These are phyloP conservation scores for Ganoderma boninense DNA, from an alignment of 1,284 basidiomycete genomes.

Conservation along the genomic window DNA sequence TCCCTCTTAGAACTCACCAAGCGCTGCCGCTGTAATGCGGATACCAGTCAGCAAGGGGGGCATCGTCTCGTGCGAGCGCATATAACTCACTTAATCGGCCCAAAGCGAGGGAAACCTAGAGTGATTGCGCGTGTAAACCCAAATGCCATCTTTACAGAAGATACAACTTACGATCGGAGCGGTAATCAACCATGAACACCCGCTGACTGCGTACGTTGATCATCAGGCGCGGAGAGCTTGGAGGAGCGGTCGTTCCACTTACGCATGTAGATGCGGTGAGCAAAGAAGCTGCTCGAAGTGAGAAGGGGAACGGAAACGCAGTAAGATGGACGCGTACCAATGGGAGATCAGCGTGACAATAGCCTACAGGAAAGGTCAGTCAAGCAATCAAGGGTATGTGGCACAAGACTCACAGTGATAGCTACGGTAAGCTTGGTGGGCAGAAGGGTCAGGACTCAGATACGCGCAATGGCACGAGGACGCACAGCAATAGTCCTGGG, in stretches of 20 bases:
- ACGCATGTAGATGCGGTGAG: constrained; percentile 27
- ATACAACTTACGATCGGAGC: constrained; percentile 46
- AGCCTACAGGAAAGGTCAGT: constrained; percentile 28
- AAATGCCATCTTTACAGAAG: too few species aligned
- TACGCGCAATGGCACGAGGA: neutral
- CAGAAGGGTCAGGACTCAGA: neutral
- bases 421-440: constrained; percentile 33
- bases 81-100: constrained; percentile 27
- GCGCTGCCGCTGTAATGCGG: constrained; percentile 20
- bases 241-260: constrained; percentile 7
- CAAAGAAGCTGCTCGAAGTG: constrained; percentile 20
- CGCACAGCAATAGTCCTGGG: constrained; percentile 36
- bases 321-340: constrained; percentile 40
- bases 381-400: constrained; percentile 10
- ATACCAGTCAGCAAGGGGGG: neutral
- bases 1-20: constrained; percentile 19
- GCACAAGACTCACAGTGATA: constrained; percentile 31
- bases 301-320: neutral
- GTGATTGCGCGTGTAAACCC: neutral
- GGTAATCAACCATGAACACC: constrained; percentile 46
- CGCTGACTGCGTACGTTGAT: constrained; percentile 44
- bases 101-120: constrained; percentile 25
- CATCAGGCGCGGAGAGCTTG: neutral
- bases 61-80: neutral
- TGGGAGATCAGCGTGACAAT: constrained; percentile 44